phyloP scores from a whole-genome alignment of 306 rosid species.

The Cucurbita moschata region DNA sequence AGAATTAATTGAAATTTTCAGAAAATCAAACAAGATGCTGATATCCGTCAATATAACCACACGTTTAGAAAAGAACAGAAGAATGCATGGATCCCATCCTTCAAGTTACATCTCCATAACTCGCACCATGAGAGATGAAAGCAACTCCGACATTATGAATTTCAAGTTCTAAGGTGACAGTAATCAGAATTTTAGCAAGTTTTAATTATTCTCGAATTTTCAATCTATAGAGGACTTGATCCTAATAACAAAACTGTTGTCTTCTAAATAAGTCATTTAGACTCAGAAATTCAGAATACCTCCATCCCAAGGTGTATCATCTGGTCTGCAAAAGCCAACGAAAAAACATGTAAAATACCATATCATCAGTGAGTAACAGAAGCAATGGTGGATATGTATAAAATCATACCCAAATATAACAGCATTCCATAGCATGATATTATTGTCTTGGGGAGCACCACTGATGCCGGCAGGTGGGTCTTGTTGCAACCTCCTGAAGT shows the following conservation, averaged over 20 bases:
- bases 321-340: constrained; percentile 58
- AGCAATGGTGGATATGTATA: not conserved
- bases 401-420: constrained; percentile 72
- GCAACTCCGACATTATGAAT: not conserved
- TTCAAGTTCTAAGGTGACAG: not conserved
- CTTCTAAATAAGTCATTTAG: not conserved
- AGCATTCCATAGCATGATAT: constrained; percentile 96
- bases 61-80: not conserved
- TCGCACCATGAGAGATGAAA: not conserved
- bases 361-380: not conserved
- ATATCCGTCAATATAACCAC: not conserved
- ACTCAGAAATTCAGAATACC: constrained; percentile 28
- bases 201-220: not conserved
- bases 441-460: constrained; percentile 93
- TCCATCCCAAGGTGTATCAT: constrained; percentile 99
- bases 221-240: not conserved
- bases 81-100: not conserved
- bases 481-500: constrained; percentile 82
- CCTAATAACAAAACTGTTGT: not conserved
- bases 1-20: not conserved
- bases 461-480: constrained; percentile 95
- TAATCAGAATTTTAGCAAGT: not conserved
- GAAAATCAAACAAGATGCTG: not conserved
- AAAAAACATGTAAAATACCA: constrained; percentile 14
- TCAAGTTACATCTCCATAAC: not conserved